Evolutionary conservation across 192 early-diverging fungal species (phyloP), one percentile per base, ranked within the genome.

Genomic region (Podila minutissima): DNA sequence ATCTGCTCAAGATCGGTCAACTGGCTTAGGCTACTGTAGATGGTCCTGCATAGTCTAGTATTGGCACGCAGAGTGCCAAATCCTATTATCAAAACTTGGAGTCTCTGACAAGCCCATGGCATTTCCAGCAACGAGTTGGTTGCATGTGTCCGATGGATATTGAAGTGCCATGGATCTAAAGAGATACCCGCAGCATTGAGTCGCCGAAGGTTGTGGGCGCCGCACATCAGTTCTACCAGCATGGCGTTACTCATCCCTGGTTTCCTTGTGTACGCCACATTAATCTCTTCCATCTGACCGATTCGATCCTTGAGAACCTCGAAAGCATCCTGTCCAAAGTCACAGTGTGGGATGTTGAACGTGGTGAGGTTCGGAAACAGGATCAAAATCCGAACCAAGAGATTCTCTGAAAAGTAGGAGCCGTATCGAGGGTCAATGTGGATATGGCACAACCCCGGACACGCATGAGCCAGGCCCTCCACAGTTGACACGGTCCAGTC

Each of bases 381-480:
- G 10, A 49, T 59, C 19, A 69, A n/a, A n/a, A 69, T 24, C 46
- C 57, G 59, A 0, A 38, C 19, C 15, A 59, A 28, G 1, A 69
- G 35, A 19, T 12, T 17, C 20, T 59, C 67, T 7, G 12, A 8
- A 29, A 69, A 46, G 9, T 13, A 15, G 8, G 37, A 49, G 2
- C 57, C 58, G 28, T 69, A 69, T 26, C 67, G 49, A 9, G 67
- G 67, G 59, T 69, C 26, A 41, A 69, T 69, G 20, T 69, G 58
- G 19, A 69, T 22, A 7, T 37, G 12, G 17, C 10, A 49, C 28
- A 70, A 3, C 12, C 12, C 13, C 6, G 38, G 68, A 62, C 68
- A 70, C 15, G 28, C 13, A 0, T 24, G 26, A 29, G 59, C 59
- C 46, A 70, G 28, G 2, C 20, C 28, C 24, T 70, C 59, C 9